phyloP scores from a whole-genome alignment of 768 basidiomycete genomes.

The Candolleomyces efflorescens region DNA sequence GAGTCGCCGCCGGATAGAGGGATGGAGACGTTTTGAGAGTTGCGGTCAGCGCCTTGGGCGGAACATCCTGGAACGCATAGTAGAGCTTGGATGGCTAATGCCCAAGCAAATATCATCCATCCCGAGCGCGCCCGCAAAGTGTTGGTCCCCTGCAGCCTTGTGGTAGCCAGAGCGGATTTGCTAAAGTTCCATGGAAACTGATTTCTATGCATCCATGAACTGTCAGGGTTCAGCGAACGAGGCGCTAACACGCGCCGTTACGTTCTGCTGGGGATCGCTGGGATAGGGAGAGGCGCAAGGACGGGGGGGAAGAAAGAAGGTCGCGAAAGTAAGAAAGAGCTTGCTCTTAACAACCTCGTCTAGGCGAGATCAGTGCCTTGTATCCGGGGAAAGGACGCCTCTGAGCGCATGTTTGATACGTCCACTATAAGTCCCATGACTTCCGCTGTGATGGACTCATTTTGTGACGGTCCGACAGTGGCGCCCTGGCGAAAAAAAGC shows the following conservation, averaged over 20 bases:
- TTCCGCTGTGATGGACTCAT: background rate
- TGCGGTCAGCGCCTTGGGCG: background rate
- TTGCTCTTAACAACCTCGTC: background rate
- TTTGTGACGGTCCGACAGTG: background rate
- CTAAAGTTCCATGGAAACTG: background rate
- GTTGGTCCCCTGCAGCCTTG: background rate
- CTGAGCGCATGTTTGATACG: background rate
- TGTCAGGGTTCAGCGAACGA: background rate
- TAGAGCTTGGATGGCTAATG: background rate
- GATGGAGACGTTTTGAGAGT: conserved; percentile 32
- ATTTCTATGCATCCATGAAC: conserved; percentile 3
- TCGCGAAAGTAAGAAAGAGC: background rate
- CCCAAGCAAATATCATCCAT: background rate
- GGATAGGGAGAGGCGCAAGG: background rate
- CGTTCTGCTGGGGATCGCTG: background rate
- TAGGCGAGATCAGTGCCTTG: background rate
- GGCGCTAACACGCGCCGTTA: background rate
- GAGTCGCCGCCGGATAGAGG: conserved; percentile 21
- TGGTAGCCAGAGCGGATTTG: background rate
- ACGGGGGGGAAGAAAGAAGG: background rate
- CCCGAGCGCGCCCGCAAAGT: background rate
- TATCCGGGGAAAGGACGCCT: background rate
- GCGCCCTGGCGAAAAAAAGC: too few relatives aligned
- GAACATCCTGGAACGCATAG: background rate
- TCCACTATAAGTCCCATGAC: background rate